These are phyloP conservation scores for Colletotrichum camelliae DNA, from an alignment of 2,329 filamentous ascomycete genomes.

Conservation along the genomic window DNA sequence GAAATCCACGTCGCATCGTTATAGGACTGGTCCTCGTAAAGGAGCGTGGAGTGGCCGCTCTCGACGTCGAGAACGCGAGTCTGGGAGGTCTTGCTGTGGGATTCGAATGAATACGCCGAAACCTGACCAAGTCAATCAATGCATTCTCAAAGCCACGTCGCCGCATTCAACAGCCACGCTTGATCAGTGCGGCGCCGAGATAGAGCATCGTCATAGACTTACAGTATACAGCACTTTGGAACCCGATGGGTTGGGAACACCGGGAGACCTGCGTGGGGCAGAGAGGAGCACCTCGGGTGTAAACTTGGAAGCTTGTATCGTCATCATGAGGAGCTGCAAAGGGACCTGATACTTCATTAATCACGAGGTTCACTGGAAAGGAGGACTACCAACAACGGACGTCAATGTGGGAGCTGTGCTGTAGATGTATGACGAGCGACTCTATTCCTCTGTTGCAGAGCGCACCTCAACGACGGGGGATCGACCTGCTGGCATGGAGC, in stretches of 20 bases:
- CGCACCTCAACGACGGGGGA: background rate
- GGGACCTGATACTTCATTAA: background rate
- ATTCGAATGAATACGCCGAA: constrained; percentile 81
- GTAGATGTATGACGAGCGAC: background rate
- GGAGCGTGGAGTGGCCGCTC: constrained; percentile 66
- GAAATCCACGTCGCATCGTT: constrained; percentile 80
- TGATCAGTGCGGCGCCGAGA: background rate
- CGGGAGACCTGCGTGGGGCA: constrained; percentile 74
- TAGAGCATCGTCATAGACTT: constrained; percentile 21
- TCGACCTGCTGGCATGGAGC: constrained; percentile 11
- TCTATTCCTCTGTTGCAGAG: background rate
- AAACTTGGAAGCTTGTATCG: constrained; percentile 72
- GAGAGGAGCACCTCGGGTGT: constrained; percentile 80
- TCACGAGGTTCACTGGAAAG: background rate
- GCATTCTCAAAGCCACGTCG: background rate
- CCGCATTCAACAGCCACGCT: background rate
- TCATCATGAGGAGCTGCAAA: constrained; percentile 56
- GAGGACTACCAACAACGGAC: background rate
- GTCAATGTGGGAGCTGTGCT: background rate
- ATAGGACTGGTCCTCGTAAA: constrained; percentile 69
- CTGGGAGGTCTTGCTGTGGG: constrained; percentile 72
- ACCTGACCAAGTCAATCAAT: constrained; percentile 41
- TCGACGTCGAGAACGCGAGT: constrained; percentile 74
- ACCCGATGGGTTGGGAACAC: constrained; percentile 71
- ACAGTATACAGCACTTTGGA: constrained; percentile 69